Evolutionary conservation across 306 rosid species (phyloP).

Genomic region (Sindora glabra): DNA sequence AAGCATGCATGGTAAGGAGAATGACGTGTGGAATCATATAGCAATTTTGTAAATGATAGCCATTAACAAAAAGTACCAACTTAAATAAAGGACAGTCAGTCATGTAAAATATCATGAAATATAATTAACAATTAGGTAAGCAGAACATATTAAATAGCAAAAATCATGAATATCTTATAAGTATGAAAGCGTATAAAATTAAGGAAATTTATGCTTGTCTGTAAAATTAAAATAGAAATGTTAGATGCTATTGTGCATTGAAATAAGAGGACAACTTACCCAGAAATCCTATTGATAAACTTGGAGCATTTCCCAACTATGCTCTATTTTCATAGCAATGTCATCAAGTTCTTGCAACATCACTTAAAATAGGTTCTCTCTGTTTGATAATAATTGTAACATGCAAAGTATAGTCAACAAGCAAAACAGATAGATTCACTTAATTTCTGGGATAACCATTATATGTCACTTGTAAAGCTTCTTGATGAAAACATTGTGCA

Average conservation of each 20-base stretch:
- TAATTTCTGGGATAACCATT: not conserved
- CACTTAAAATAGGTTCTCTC: conserved; percentile 84
- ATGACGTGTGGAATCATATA: not conserved
- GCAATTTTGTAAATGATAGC: not conserved
- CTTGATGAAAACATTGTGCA: conserved; percentile 84
- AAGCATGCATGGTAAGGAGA: not conserved
- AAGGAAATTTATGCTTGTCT: not conserved
- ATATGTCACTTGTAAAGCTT: conserved; percentile 72
- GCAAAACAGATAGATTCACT: not conserved
- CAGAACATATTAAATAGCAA: not conserved
- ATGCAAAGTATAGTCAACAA: conserved; percentile 11
- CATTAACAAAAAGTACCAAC: not conserved
- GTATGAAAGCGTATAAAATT: not conserved
- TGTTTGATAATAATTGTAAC: conserved; percentile 27
- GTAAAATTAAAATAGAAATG: not conserved
- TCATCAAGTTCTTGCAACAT: conserved; percentile 90
- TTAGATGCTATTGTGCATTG: not conserved
- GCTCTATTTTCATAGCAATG: conserved; percentile 71
- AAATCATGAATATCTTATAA: not conserved
- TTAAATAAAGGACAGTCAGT: not conserved
- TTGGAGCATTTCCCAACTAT: conserved; percentile 66
- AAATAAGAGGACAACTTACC: conserved; percentile 35
- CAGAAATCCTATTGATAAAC: conserved; percentile 80
- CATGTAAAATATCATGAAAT: not conserved
- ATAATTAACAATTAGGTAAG: not conserved